phyloP scores from a whole-genome alignment of 345 rosid genomes.

The Sisymbrium altissimum region DNA sequence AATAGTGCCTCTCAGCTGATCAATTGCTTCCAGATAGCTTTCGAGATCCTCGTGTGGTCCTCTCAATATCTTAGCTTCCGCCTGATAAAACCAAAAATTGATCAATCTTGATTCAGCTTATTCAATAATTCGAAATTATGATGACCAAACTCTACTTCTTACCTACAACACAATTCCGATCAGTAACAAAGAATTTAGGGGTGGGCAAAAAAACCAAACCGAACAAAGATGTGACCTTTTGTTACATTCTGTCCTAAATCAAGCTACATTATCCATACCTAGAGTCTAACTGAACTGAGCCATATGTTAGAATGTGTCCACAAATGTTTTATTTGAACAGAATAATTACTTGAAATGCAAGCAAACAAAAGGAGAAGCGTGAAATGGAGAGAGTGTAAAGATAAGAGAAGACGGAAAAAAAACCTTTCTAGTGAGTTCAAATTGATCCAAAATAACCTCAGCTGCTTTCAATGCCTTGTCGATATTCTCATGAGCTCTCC shows the following conservation, averaged over 20 bases:
- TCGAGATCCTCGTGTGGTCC: slow-evolving; percentile 98
- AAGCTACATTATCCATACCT: background rate
- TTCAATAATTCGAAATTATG: background rate
- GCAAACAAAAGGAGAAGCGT: background rate
- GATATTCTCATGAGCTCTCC: slow-evolving; percentile 88
- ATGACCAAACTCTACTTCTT: background rate
- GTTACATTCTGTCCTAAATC: background rate
- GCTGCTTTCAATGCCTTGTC: slow-evolving; percentile 79
- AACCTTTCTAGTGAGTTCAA: slow-evolving; percentile 82
- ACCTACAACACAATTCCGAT: no score
- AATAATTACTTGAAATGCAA: slow-evolving; percentile 24
- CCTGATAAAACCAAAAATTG: slow-evolving; percentile 36
- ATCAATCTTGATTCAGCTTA: background rate
- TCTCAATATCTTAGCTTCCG: slow-evolving; percentile 92
- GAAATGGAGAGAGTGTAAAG: background rate
- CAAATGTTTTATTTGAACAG: no score
- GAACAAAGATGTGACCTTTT: background rate
- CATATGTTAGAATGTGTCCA: no score
- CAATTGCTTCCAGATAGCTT: slow-evolving; percentile 87
- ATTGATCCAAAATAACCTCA: slow-evolving; percentile 69
- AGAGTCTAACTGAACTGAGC: background rate
- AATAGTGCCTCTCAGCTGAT: slow-evolving; percentile 65
- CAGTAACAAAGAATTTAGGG: no score
- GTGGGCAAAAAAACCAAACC: no score
- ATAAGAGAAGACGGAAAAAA: background rate